A percentile compares a stretch with the other conserved stretches of the same genome.
Conservation (phyloP, 192 early-diverging fungal species). For the Linnemannia schmuckeri region DNA sequence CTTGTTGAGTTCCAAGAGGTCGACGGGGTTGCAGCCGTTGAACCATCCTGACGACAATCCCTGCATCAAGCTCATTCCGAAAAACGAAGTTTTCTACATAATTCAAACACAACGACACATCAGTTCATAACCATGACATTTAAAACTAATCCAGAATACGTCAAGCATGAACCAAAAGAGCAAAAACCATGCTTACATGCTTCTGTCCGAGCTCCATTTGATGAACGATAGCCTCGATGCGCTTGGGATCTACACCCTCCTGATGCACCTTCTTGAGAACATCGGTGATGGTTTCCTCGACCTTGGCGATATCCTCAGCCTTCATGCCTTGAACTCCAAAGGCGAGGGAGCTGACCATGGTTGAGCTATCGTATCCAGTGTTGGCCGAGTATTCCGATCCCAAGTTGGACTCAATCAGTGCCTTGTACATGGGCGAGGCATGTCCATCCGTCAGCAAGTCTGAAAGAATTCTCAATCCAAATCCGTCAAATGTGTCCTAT, state of each 20-base stretch:
- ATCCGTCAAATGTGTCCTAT: conserved; percentile 86
- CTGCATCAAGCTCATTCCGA: conserved; percentile 88
- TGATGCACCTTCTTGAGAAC: conserved; percentile 76
- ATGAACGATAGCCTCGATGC: conserved; percentile 89
- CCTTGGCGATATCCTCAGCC: conserved; percentile 71
- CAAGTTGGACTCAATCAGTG: conserved; percentile 90
- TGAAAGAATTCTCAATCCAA: conserved; percentile 84
- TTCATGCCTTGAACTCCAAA: conserved; percentile 93
- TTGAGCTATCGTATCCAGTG: conserved; percentile 89
- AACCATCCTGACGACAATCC: conserved; percentile 86
- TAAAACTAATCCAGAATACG: background rate
- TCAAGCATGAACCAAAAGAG: background rate
- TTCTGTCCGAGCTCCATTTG: conserved; percentile 91
- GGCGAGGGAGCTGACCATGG: conserved; percentile 75
- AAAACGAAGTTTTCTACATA: conserved; percentile 82
- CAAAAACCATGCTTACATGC: conserved; percentile 68
- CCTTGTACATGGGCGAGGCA: conserved; percentile 93
- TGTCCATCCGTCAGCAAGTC: conserved; percentile 89
- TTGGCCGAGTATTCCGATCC: conserved; percentile 92
- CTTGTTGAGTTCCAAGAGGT: conserved; percentile 85
- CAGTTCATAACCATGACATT: background rate
- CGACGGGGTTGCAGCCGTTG: conserved; percentile 88
- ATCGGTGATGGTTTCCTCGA: conserved; percentile 77
- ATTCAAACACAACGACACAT: conserved; percentile 5
- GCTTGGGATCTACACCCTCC: conserved; percentile 83